Conservation (phyloP, 352 stramenopile genomes). For the Phytophthora nicotianae region DNA sequence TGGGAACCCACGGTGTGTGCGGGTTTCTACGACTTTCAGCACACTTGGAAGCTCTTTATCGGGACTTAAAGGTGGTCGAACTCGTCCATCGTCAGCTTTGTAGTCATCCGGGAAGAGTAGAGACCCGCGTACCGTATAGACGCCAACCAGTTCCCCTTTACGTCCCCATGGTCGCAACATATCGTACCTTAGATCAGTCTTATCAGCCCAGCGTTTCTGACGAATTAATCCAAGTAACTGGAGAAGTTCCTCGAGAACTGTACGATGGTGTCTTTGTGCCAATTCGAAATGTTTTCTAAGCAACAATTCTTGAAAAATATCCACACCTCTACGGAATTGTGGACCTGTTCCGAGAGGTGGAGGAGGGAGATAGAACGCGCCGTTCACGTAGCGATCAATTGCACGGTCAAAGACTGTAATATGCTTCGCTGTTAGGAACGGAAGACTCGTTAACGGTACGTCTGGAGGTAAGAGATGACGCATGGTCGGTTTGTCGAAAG, state of each 20-base stretch:
- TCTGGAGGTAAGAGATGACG: conserved; percentile 30
- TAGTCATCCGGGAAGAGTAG: conserved; percentile 56
- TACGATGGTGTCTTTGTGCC: conserved; percentile 55
- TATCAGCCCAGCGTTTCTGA: conserved; percentile 74
- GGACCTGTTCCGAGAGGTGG: conserved; percentile 18
- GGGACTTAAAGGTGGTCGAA: conserved; percentile 14
- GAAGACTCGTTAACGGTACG: conserved; percentile 24
- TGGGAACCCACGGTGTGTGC: conserved; percentile 70
- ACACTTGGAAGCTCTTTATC: conserved; percentile 55
- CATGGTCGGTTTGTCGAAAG: conserved; percentile 53
- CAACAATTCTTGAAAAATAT: conserved; percentile 61
- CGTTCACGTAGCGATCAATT: conserved; percentile 73
- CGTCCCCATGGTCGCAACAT: conserved; percentile 68
- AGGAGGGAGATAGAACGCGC: conserved; percentile 62
- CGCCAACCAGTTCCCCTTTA: conserved; percentile 47
- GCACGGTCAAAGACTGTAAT: conserved; percentile 52
- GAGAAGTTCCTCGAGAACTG: conserved; percentile 59
- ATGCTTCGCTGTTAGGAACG: conserved; percentile 62
- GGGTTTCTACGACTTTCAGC: conserved; percentile 63
- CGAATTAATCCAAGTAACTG: conserved; percentile 60
- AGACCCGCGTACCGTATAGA: conserved; percentile 52
- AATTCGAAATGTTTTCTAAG: conserved; percentile 57
- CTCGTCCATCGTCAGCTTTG: conserved; percentile 28
- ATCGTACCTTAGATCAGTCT: conserved; percentile 77
- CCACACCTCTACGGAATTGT: conserved; percentile 48